Conservation (phyloP, 495 filamentous ascomycete species). For the Copromyces sp. region DNA sequence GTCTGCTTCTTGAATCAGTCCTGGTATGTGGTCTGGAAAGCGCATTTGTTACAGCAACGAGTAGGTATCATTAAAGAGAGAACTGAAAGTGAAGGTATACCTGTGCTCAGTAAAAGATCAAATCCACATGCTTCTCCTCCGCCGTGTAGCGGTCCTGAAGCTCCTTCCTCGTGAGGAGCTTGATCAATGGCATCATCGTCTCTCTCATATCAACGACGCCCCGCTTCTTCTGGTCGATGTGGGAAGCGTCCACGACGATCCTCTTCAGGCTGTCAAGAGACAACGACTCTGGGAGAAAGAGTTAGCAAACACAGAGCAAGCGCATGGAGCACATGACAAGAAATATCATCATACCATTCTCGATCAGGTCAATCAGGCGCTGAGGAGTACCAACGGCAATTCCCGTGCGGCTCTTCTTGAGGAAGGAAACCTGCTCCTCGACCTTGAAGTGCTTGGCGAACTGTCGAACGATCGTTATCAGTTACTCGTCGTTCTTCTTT, state of each 20-base stretch:
- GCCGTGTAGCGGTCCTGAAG: slow-evolving; percentile 58
- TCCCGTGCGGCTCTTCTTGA: slow-evolving; percentile 58
- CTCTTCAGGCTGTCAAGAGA: slow-evolving; percentile 58
- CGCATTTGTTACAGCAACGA: background rate
- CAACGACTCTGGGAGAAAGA: slow-evolving; percentile 46
- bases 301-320: slow-evolving; percentile 12
- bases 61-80: background rate
- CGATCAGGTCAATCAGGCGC: slow-evolving; percentile 68
- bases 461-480: slow-evolving; percentile 5
- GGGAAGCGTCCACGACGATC: slow-evolving; percentile 79
- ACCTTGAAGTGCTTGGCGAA: slow-evolving; percentile 99
- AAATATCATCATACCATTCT: slow-evolving; percentile 50
- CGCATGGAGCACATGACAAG: background rate
- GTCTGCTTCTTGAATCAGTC: background rate
- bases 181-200: slow-evolving; percentile 62
- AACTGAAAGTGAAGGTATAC: background rate
- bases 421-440: slow-evolving; percentile 69
- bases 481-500: background rate
- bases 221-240: slow-evolving; percentile 86
- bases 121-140: slow-evolving; percentile 37
- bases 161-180: slow-evolving; percentile 54
- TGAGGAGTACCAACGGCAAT: slow-evolving; percentile 86
- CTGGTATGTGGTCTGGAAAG: background rate
- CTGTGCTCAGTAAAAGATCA: slow-evolving; percentile 47
- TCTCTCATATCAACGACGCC: slow-evolving; percentile 91